A percentile compares a stretch with the other conserved stretches of the same genome.
Conservation (phyloP, 1,139 yeast genomes). For the Lodderomyces parapsilosis region DNA sequence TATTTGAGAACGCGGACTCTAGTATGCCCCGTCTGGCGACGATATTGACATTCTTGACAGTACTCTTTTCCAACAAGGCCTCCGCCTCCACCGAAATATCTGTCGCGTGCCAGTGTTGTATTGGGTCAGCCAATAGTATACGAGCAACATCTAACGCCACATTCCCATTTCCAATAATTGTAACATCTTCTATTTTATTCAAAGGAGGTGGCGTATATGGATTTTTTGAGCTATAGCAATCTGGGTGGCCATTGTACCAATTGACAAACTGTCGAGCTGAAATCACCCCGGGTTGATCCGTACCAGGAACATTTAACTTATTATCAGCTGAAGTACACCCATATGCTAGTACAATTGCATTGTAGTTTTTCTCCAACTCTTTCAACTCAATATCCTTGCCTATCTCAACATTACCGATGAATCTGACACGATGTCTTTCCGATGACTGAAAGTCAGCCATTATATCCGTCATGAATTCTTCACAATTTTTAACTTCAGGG, state of each 20-base stretch:
- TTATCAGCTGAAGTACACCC: conserved; percentile 73
- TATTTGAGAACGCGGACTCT: conserved; percentile 88
- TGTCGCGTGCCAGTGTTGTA: conserved; percentile 59
- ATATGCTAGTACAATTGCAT: conserved; percentile 75
- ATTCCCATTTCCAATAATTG: conserved; percentile 94
- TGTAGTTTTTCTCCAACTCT: conserved; percentile 55
- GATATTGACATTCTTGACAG: conserved; percentile 62
- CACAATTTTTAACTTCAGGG: conserved; percentile 91
- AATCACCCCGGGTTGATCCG: conserved; percentile 61
- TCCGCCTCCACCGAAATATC: conserved; percentile 73
- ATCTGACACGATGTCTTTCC: conserved; percentile 46
- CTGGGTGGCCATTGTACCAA: conserved; percentile 95
- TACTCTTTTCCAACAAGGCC: conserved; percentile 47
- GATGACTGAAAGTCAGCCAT: conserved; percentile 31
- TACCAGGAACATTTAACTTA: conserved; percentile 59
- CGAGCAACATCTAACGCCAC: conserved; percentile 95
- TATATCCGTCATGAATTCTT: conserved; percentile 71
- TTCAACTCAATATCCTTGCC: conserved; percentile 55
- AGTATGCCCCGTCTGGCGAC: conserved; percentile 84
- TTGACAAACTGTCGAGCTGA: conserved; percentile 87
- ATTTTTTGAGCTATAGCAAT: conserved; percentile 30
- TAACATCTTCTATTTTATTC: conserved; percentile 60
- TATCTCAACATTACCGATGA: conserved; percentile 72
- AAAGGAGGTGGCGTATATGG: conserved; percentile 49
- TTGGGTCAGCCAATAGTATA: conserved; percentile 59